Percentiles rank a stretch among this genome's conserved stretches.
phyloP scores from a whole-genome alignment of 176 grass and related monocot genomes.

The Dactylis glomerata region DNA sequence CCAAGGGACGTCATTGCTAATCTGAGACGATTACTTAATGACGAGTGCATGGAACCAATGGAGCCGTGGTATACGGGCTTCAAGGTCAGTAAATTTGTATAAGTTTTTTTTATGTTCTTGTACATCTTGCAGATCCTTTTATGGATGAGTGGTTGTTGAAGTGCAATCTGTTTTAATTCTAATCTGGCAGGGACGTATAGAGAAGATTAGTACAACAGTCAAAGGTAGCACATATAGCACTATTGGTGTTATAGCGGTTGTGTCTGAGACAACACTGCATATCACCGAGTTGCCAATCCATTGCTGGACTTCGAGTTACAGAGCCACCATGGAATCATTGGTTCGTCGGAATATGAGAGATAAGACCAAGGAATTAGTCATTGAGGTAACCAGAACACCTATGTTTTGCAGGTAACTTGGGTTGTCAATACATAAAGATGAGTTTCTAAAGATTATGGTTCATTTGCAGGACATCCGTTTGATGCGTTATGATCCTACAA shows the following conservation, averaged over 20 bases:
- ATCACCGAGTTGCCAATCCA: conserved; percentile 54
- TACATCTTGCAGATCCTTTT: neutral
- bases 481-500: too few relatives aligned
- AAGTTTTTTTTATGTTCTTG: too few relatives aligned
- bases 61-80: conserved; percentile 61
- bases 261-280: conserved; percentile 33
- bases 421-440: neutral
- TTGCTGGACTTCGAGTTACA: conserved; percentile 73
- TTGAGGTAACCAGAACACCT: neutral
- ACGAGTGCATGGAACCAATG: conserved; percentile 39
- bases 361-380: too few relatives aligned
- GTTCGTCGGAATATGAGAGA: neutral
- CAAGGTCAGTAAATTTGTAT: conserved; percentile 26
- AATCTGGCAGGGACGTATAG: conserved; percentile 32
- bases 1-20: conserved; percentile 62
- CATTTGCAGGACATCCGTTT: too few relatives aligned
- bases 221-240: conserved; percentile 41
- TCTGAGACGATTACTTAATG: conserved; percentile 41
- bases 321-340: conserved; percentile 38
- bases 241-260: conserved; percentile 30
- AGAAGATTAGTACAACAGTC: conserved; percentile 47
- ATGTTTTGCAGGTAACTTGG: neutral
- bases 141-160: too few relatives aligned
- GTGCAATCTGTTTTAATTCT: too few relatives aligned
- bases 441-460: too few relatives aligned